Evolutionary conservation across 805 yeast genomes (phyloP), one percentile per base, ranked within the genome.

Genomic region (Kurtzmaniella fragi): DNA sequence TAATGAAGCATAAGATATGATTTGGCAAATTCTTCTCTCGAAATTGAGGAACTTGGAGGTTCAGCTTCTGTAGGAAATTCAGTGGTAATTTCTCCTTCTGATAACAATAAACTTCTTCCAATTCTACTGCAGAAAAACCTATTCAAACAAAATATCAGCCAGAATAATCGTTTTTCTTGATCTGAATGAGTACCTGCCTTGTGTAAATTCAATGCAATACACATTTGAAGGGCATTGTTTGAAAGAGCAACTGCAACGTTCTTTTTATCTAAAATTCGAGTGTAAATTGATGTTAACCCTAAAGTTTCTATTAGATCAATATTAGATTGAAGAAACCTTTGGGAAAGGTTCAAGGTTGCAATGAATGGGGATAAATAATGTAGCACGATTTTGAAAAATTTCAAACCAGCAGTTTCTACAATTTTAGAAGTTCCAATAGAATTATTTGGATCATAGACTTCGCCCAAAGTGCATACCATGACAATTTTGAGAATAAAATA

Each of bases 131-230:
- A 46, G 32, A 40, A 44, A 37, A 54, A 57, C 12, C 62, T 46
- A 37, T 58, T 57, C 16, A 57, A 38, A 39, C 61, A 57, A 35
- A 48, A 58, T 2, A 48, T 47, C 2, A 56, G 46, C 62, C 62
- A 57, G 48, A 56, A 57, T 5, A 56, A 34, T 35, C 40, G 10
- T 34, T 28, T 34, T 43, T 40, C 29, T 39, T 34, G 25, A 27
- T 41, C 37, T 8, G 35, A 28, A 16, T 49, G 35, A 11, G 40
- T 32, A 10, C 40, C 31, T 15, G 39, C 42, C 37, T 55, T 54
- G 34, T 58, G 61, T 6, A 58, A 33, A 32, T 57, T 58, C 23
- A 56, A 42, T 5, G 59, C 52, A 7, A 58, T 44, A 34, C 59
- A 53, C 42, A 57, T 34, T 35, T 58, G 61, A 15, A 58, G 44